Conservation (phyloP, 2,329 filamentous ascomycete genomes). For the Pseudogymnoascus sp. region DNA sequence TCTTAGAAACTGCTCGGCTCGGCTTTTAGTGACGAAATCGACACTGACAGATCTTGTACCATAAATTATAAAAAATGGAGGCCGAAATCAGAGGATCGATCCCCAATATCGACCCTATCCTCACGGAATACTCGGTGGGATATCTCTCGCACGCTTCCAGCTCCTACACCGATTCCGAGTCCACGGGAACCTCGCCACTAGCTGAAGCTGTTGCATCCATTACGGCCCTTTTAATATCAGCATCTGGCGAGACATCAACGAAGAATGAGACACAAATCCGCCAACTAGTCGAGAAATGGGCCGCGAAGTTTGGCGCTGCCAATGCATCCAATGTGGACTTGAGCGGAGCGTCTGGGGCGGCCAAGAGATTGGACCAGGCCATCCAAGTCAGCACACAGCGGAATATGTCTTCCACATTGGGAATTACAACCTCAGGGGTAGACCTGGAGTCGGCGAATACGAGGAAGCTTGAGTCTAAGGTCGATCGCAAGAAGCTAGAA, state of each 20-base stretch:
- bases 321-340: conserved; percentile 62
- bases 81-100: conserved; percentile 77
- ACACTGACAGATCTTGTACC: neutral
- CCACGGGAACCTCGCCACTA: conserved; percentile 64
- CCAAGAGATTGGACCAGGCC: conserved; percentile 83
- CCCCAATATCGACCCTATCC: conserved; percentile 77
- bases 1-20: neutral
- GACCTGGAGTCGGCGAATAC: conserved; percentile 90
- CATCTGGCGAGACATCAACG: conserved; percentile 72
- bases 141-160: conserved; percentile 92
- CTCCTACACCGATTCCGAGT: conserved; percentile 68
- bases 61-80: conserved; percentile 56
- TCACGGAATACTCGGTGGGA: conserved; percentile 88
- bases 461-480: conserved; percentile 92
- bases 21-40: neutral
- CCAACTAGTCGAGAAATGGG: conserved; percentile 82
- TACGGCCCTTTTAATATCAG: conserved; percentile 83
- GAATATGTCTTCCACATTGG: conserved; percentile 93
- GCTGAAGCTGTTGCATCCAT: conserved; percentile 77
- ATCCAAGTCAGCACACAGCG: conserved; percentile 90
- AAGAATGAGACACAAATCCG: conserved; percentile 72
- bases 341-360: conserved; percentile 64
- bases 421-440: conserved; percentile 73
- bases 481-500: conserved; percentile 97
- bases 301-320: conserved; percentile 67